phyloP scores from a whole-genome alignment of 345 rosid species.

The Barbarea vulgaris region DNA sequence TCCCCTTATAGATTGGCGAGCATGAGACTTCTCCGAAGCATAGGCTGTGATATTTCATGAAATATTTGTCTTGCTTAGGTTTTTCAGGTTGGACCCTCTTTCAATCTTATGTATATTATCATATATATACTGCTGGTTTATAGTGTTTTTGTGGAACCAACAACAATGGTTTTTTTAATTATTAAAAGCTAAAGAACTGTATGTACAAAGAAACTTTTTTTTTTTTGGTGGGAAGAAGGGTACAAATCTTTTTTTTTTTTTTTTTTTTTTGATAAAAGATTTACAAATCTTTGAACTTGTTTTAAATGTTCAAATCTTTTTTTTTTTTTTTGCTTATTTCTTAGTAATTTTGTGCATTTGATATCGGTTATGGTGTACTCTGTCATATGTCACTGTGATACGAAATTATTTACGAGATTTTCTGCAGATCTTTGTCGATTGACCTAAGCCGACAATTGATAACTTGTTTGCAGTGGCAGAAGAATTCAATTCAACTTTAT shows the following conservation, averaged over 20 bases:
- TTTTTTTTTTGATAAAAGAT: too few relatives aligned
- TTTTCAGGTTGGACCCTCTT: constrained; percentile 27
- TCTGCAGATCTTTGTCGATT: neutral
- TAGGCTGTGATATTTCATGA: constrained; percentile 12
- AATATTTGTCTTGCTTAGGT: constrained; percentile 14
- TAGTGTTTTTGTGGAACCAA: constrained; percentile 34
- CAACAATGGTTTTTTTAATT: neutral
- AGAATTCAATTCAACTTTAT: neutral
- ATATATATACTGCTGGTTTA: neutral
- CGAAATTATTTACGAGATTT: neutral
- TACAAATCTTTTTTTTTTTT: neutral
- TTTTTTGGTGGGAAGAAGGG: neutral
- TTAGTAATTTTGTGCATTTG: neutral
- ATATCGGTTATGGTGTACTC: neutral
- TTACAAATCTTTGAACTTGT: constrained; percentile 7
- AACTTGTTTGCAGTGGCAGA: neutral
- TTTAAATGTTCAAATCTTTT: neutral
- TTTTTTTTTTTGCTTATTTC: neutral
- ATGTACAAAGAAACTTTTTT: constrained; percentile 13
- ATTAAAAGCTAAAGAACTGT: neutral
- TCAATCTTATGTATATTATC: constrained; percentile 31
- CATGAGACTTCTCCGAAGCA: neutral
- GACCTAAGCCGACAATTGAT: neutral
- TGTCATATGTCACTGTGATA: neutral
- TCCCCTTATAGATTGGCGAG: neutral